These are phyloP conservation scores for California macrophylla DNA, from an alignment of 441 rosid species.

Conservation along the genomic window DNA sequence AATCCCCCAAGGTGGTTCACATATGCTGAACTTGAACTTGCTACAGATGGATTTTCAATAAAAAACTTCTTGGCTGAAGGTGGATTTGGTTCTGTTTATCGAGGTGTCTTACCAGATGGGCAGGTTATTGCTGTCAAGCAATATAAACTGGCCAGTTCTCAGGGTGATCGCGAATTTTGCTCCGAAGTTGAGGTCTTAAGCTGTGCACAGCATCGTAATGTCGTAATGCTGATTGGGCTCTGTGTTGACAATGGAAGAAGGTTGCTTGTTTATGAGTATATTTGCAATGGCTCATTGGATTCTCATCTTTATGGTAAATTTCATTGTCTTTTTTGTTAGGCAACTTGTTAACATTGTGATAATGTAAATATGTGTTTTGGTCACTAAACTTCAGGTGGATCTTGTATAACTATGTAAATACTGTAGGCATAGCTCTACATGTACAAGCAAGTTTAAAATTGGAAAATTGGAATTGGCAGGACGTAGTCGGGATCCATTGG, in stretches of 20 bases:
- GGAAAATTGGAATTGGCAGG: too few species aligned
- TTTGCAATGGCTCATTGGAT: conserved; percentile 94
- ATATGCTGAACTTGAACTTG: conserved; percentile 80
- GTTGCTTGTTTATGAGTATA: conserved; percentile 85
- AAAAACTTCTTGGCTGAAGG: conserved; percentile 98
- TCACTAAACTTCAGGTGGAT: not conserved
- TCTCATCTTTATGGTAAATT: conserved; percentile 81
- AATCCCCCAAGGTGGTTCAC: conserved; percentile 93
- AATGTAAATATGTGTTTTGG: not conserved
- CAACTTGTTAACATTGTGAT: not conserved
- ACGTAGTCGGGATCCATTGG: conserved; percentile 44
- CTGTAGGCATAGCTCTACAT: not conserved
- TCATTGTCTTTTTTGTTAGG: not conserved
- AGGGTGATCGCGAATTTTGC: conserved; percentile 97
- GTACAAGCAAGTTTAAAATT: not conserved
- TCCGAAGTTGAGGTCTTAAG: conserved; percentile 98
- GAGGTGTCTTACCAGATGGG: conserved; percentile 84
- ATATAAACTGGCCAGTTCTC: conserved; percentile 88
- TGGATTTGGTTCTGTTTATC: conserved; percentile 95
- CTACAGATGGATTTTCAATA: conserved; percentile 85
- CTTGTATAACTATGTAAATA: not conserved
- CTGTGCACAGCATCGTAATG: conserved; percentile 97
- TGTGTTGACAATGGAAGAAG: conserved; percentile 92
- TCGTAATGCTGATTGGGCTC: conserved; percentile 91
- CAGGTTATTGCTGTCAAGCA: conserved; percentile 96